phyloP scores from a whole-genome alignment of 176 grass and related monocot species.

The Zizania latifolia region DNA sequence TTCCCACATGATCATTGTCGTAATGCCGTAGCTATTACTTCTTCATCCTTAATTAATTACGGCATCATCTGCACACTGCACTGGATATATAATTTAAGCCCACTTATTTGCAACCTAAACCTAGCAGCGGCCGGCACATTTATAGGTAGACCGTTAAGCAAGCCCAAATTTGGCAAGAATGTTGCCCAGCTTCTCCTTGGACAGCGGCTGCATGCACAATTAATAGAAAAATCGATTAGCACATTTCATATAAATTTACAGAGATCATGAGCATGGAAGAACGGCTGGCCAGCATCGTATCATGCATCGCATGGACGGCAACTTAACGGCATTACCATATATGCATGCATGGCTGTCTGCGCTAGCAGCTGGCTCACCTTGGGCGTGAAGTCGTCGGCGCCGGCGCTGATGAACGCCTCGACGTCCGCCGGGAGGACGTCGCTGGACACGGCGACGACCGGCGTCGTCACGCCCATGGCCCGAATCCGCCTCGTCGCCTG shows the following conservation, averaged over 20 bases:
- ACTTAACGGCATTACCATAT: too few relatives aligned
- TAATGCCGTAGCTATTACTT: too few relatives aligned
- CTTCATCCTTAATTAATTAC: too few relatives aligned
- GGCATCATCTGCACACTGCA: too few relatives aligned
- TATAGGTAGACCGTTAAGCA: not conserved
- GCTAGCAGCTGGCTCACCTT: slow-evolving; percentile 38
- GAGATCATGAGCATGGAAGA: too few relatives aligned
- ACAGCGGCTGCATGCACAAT: slow-evolving; percentile 42
- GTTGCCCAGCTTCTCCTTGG: slow-evolving; percentile 35
- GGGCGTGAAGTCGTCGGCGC: slow-evolving; percentile 53
- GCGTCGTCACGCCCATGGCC: slow-evolving; percentile 41
- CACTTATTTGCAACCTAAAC: not conserved
- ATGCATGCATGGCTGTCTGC: not conserved
- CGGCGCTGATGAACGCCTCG: slow-evolving; percentile 54
- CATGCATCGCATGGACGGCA: not conserved
- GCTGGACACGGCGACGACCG: slow-evolving; percentile 62
- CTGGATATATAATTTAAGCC: too few relatives aligned
- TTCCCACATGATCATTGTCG: too few relatives aligned
- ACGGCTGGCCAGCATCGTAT: too few relatives aligned
- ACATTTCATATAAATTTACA: too few relatives aligned
- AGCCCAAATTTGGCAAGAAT: slow-evolving; percentile 51
- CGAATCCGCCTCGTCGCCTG: slow-evolving; percentile 59
- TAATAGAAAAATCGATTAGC: too few relatives aligned
- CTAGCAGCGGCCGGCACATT: too few relatives aligned
- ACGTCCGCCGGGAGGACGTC: slow-evolving; percentile 41